Evolutionary conservation across 805 yeast species (phyloP).

Genomic region (Metschnikowia shivogae): DNA sequence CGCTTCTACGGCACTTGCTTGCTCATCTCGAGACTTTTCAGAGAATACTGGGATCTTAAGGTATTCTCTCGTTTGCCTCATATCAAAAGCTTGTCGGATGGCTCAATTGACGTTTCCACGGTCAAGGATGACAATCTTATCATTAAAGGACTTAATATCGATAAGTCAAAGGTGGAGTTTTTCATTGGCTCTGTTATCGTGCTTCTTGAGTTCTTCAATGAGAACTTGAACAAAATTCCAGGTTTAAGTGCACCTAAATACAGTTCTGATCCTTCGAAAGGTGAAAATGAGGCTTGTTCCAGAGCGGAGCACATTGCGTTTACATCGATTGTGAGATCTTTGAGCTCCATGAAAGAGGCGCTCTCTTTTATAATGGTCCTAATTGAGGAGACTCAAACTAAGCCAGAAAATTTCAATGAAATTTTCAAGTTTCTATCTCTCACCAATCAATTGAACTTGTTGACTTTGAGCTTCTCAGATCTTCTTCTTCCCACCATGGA

Average conservation of each 20-base stretch:
- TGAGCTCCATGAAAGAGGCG: slow-evolving; percentile 82
- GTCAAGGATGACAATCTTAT: slow-evolving; percentile 42
- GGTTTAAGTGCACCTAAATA: slow-evolving; percentile 57
- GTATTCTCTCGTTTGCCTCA: slow-evolving; percentile 53
- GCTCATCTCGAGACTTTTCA: slow-evolving; percentile 70
- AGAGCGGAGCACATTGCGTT: slow-evolving; percentile 93
- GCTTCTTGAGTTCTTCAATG: slow-evolving; percentile 63
- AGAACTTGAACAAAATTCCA: slow-evolving; percentile 58
- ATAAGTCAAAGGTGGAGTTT: slow-evolving; percentile 55
- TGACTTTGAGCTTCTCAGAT: slow-evolving; percentile 65
- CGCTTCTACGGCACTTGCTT: slow-evolving; percentile 85
- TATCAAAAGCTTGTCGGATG: slow-evolving; percentile 36
- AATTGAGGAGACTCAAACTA: slow-evolving; percentile 60
- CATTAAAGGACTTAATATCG: slow-evolving; percentile 43
- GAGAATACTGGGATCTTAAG: slow-evolving; percentile 72
- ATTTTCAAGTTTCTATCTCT: slow-evolving; percentile 65
- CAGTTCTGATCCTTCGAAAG: slow-evolving; percentile 45
- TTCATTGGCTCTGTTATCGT: slow-evolving; percentile 68
- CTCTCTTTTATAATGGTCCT: slow-evolving; percentile 81
- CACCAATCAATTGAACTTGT: slow-evolving; percentile 65
- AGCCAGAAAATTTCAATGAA: slow-evolving; percentile 48
- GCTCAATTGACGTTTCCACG: slow-evolving; percentile 32
- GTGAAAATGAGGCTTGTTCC: slow-evolving; percentile 61
- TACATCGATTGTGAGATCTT: slow-evolving; percentile 67
- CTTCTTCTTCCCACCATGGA: slow-evolving; percentile 68